Conservation (phyloP, 345 rosid genomes). For the Garcia nutans region DNA sequence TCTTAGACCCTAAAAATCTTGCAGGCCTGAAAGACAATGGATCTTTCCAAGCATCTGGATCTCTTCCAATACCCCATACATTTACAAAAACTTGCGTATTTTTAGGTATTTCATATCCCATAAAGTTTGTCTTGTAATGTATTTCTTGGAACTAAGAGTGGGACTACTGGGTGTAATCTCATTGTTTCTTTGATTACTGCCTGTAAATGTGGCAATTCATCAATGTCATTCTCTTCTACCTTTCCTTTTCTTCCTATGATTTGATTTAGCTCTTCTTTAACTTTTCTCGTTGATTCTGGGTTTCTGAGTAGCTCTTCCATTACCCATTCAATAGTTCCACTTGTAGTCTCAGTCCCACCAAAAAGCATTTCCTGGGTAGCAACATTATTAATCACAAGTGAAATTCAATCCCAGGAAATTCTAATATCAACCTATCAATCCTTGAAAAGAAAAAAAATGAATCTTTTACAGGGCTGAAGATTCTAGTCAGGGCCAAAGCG, state of each 20-base stretch:
- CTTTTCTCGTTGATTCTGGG: conserved; percentile 17
- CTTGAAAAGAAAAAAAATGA: too few species aligned
- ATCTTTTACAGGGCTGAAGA: too few species aligned
- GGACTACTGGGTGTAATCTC: conserved; percentile 9
- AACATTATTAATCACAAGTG: not conserved
- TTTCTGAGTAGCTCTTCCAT: conserved; percentile 16
- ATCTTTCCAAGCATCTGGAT: conserved; percentile 21
- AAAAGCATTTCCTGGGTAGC: conserved; percentile 16
- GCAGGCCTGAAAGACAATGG: conserved; percentile 21
- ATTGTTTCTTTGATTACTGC: conserved; percentile 15
- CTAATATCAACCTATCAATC: too few species aligned
- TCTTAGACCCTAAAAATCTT: conserved; percentile 16
- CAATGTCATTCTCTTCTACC: conserved; percentile 18
- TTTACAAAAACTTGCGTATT: conserved; percentile 21
- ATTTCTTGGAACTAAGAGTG: conserved; percentile 11
- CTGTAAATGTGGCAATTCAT: not conserved
- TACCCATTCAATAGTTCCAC: conserved; percentile 19
- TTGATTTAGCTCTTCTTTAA: conserved; percentile 18
- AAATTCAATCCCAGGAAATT: too few species aligned
- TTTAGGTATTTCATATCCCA: conserved; percentile 14
- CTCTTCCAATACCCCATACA: conserved; percentile 25
- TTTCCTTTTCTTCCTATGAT: conserved; percentile 6
- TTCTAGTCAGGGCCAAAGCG: too few species aligned
- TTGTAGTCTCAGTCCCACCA: conserved; percentile 23
- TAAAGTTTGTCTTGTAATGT: conserved; percentile 11